phyloP scores from a whole-genome alignment of 345 rosid species.

The Linum trigynum region DNA sequence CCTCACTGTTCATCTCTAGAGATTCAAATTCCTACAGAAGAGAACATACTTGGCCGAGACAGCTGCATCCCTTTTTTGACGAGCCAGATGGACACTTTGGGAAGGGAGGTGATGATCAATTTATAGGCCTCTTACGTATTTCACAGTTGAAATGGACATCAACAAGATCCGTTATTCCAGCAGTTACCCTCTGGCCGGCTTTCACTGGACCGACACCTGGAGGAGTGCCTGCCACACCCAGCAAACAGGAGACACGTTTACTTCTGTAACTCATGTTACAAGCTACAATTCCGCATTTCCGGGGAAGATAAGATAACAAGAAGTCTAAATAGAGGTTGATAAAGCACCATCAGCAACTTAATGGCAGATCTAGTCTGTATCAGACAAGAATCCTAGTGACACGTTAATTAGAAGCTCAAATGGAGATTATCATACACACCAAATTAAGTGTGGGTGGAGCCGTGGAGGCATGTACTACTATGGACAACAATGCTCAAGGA shows the following conservation, averaged over 20 bases:
- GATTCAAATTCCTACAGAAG: too few species aligned
- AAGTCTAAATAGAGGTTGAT: background rate
- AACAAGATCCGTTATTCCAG: constrained; percentile 67
- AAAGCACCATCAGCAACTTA: background rate
- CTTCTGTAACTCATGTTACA: background rate
- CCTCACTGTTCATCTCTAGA: too few species aligned
- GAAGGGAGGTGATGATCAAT: constrained; percentile 3
- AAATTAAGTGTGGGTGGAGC: too few species aligned
- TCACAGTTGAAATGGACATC: constrained; percentile 53
- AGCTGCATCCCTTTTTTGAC: too few species aligned
- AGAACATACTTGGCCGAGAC: too few species aligned
- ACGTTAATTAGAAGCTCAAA: too few species aligned
- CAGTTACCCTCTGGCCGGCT: constrained; percentile 73
- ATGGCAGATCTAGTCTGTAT: background rate
- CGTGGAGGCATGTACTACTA: too few species aligned
- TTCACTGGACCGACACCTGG: constrained; percentile 86
- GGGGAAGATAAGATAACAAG: background rate
- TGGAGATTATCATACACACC: too few species aligned
- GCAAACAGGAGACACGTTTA: constrained; percentile 1
- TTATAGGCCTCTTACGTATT: constrained; percentile 40
- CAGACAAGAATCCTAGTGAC: background rate
- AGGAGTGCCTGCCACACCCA: constrained; percentile 63
- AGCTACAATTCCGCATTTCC: background rate
- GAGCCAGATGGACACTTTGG: background rate
- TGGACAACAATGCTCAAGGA: too few species aligned